Base-by-base conservation (phyloP, 2,329 filamentous ascomycete genomes). In the Colletotrichum gloeosporioides region DNA sequence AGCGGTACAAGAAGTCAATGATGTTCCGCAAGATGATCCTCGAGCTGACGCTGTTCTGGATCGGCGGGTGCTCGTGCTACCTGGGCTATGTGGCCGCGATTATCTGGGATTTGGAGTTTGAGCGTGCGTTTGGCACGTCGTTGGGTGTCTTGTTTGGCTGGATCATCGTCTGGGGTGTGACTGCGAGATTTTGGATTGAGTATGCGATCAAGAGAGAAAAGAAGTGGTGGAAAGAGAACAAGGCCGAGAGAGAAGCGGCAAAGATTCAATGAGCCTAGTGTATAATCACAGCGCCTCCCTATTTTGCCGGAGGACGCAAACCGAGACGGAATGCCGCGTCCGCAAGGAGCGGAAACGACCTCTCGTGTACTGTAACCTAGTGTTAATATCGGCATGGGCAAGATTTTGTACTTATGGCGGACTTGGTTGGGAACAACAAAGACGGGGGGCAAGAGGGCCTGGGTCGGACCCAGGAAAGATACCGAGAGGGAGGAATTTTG, bases 21-120 rank as follows among this genome's bases (percentile, higher is more conserved):
- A 73, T 73, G 70, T 76, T 76, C 59, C 73, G 59, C 44, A 76
- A 76, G 70, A 76, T 76, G 73, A 76, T 76, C 18, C 73, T 76
- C 18, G 73, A 76, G 57, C 25, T 76, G 57, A 76, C 73, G 13
- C 44, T 76, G 27, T 76, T 76, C 59, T 76, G 73, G 73, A 76
- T 76, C 70, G 73, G 73, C 44, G 73, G 73, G 2, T 76, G 73
- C 70, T 64, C 70, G 3, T 63, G 57, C 32, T 76, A 69, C 59
- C 72, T 76, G 4, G 73, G 73, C 29, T 76, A 76, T 57, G 65
- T 69, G 22, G 73, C 73, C 3, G 73, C 63, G 70, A 73, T 76
- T 63, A 76, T 76, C 18, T 76, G 73, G 73, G 73, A 76, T 4
- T 39, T 76, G 25, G 73, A 76, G 49, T 76, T 76, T 55, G 73